Conservation (phyloP, 495 filamentous ascomycete species). For the Aspergillus egyptiacus region DNA sequence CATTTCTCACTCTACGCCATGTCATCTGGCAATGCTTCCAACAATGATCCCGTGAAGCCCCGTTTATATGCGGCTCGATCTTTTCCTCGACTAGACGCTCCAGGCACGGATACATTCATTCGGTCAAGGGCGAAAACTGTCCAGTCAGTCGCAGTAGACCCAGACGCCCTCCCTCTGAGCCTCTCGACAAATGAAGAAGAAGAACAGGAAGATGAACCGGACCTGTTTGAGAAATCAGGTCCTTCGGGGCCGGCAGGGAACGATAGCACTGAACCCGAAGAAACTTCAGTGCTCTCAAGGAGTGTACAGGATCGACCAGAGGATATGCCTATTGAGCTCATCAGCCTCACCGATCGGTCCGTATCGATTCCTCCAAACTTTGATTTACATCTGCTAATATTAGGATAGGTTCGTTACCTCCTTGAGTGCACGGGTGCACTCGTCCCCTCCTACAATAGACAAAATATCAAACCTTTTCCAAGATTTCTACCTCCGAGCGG, state of each 20-base stretch:
- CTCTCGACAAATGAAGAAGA: slow-evolving; percentile 25
- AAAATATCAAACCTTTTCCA: slow-evolving; percentile 84
- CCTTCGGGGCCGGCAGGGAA: slow-evolving; percentile 37
- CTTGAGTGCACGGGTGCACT: slow-evolving; percentile 78
- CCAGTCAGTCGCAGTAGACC: slow-evolving; percentile 44
- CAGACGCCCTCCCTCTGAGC: slow-evolving; percentile 23
- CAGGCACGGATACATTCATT: slow-evolving; percentile 36
- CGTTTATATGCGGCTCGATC: slow-evolving; percentile 40
- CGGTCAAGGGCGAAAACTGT: slow-evolving; percentile 58
- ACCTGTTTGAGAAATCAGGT: slow-evolving; percentile 41
- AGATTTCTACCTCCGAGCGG: slow-evolving; percentile 83
- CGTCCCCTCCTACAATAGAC: slow-evolving; percentile 75
- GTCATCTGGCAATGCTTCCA: slow-evolving; percentile 27
- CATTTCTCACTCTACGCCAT: slow-evolving; percentile 5
- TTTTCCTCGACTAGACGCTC: slow-evolving; percentile 50
- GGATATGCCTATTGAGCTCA: slow-evolving; percentile 86
- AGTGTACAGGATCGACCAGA: slow-evolving; percentile 62
- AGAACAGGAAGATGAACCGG: slow-evolving; percentile 33
- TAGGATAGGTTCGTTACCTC: slow-evolving; percentile 78
- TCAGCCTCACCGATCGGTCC: slow-evolving; percentile 83
- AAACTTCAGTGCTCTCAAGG: slow-evolving; percentile 35
- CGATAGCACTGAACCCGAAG: slow-evolving; percentile 42
- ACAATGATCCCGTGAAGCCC: slow-evolving; percentile 28
- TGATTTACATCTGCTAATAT: not conserved
- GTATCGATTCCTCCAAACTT: slow-evolving; percentile 1